Percentiles rank a stretch among this genome's conserved stretches.
These are phyloP conservation scores for Penstemon eatonii DNA, from an alignment of 257 asterid genomes.

Conservation along the genomic window DNA sequence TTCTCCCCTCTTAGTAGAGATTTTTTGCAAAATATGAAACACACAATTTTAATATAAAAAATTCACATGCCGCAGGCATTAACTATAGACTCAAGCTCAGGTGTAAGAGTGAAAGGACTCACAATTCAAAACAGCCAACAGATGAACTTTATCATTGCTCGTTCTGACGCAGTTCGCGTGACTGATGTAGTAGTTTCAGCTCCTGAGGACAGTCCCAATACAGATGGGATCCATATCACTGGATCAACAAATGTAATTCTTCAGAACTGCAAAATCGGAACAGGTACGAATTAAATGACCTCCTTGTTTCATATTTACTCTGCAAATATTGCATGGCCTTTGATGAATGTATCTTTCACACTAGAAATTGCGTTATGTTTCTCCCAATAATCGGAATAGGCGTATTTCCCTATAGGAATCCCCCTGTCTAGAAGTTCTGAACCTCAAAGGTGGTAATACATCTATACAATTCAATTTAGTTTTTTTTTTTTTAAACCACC, in stretches of 20 bases:
- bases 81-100: constrained; percentile 77
- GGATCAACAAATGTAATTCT: constrained; percentile 75
- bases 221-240: constrained; percentile 95
- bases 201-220: constrained; percentile 92
- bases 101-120: constrained; percentile 69
- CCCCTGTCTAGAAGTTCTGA: no score
- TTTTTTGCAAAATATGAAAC: not conserved
- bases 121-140: constrained; percentile 88
- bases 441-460: no score
- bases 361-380: no score
- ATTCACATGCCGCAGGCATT: constrained; percentile 56
- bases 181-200: constrained; percentile 63
- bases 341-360: no score
- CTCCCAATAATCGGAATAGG: no score
- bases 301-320: no score
- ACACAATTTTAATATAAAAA: constrained; percentile 9
- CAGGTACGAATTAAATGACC: constrained; percentile 47
- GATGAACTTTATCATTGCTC: constrained; percentile 76
- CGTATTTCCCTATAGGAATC: no score
- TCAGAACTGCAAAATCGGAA: constrained; percentile 84
- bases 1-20: not conserved
- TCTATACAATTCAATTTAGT: no score
- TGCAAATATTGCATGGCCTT: no score
- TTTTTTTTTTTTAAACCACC: not conserved
- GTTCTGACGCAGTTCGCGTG: constrained; percentile 63